phyloP scores from a whole-genome alignment of 2,329 filamentous ascomycete genomes.

The Emmonsiellopsis sp. region DNA sequence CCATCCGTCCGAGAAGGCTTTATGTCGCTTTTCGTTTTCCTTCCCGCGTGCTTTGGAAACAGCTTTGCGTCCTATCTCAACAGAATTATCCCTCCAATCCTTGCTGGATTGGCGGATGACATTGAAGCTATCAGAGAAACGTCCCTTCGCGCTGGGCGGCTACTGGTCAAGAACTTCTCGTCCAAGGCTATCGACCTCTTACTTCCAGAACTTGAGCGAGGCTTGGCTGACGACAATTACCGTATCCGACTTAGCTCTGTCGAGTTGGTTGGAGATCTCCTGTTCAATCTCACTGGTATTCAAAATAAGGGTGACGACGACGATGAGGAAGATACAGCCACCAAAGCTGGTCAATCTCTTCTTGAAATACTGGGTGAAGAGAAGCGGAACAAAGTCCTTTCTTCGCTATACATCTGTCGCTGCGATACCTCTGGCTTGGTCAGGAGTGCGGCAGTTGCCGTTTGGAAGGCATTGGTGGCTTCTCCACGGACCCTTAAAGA shows the following conservation, averaged over 20 bases:
- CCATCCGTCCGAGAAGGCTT: constrained; percentile 90
- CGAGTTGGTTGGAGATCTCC: constrained; percentile 87
- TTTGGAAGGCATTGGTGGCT: constrained; percentile 95
- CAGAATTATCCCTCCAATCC: constrained; percentile 89
- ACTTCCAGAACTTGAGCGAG: constrained; percentile 87
- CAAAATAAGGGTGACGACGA: constrained; percentile 67
- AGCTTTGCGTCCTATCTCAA: constrained; percentile 93
- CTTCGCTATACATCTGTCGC: constrained; percentile 94
- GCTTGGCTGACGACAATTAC: constrained; percentile 94
- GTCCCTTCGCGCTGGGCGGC: constrained; percentile 82
- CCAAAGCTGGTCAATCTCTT: constrained; percentile 85
- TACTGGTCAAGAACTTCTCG: constrained; percentile 97
- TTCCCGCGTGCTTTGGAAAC: constrained; percentile 98
- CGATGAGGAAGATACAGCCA: constrained; percentile 67
- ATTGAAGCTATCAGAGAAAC: constrained; percentile 94
- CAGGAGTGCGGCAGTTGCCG: constrained; percentile 76
- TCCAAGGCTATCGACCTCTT: constrained; percentile 89
- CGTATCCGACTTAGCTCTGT: constrained; percentile 97
- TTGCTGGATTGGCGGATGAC: constrained; percentile 90
- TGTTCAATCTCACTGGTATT: constrained; percentile 96
- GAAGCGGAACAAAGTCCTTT: constrained; percentile 92
- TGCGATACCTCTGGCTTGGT: constrained; percentile 93
- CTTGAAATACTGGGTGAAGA: constrained; percentile 91
- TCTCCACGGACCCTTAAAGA: constrained; percentile 90
- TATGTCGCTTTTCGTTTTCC: constrained; percentile 99